A percentile compares a stretch with the other conserved stretches of the same genome.
phyloP scores from a whole-genome alignment of 768 basidiomycete species.

The Harrya chromipes region DNA sequence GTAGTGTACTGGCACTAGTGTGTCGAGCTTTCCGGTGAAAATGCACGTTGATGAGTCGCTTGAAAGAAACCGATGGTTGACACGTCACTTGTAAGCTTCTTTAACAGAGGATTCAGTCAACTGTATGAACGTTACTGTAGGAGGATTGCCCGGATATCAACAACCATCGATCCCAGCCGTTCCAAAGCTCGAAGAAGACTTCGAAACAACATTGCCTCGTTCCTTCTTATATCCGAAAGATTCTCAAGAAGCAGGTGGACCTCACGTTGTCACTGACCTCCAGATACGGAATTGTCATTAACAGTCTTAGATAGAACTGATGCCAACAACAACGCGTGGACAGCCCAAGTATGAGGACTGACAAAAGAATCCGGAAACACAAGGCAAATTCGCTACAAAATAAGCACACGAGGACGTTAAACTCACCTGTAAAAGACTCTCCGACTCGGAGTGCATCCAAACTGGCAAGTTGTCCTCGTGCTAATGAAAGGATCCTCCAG shows the following conservation, averaged over 20 bases:
- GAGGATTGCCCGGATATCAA: slow-evolving; percentile 44
- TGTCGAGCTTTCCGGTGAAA: slow-evolving; percentile 69
- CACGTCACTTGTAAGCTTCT: slow-evolving; percentile 70
- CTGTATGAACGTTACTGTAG: background rate
- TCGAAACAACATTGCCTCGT: slow-evolving; percentile 76
- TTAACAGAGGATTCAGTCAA: background rate
- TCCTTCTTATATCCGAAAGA: slow-evolving; percentile 69
- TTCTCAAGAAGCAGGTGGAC: slow-evolving; percentile 54
- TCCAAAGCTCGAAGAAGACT: slow-evolving; percentile 58
- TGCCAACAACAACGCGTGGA: slow-evolving; percentile 41
- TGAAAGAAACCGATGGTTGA: slow-evolving; percentile 54
- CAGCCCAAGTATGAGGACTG: slow-evolving; percentile 65
- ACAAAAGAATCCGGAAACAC: slow-evolving; percentile 69
- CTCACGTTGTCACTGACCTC: slow-evolving; percentile 36
- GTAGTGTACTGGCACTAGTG: too few relatives aligned
- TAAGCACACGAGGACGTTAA: slow-evolving; percentile 1
- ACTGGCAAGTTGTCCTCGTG: slow-evolving; percentile 52
- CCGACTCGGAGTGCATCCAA: slow-evolving; percentile 54
- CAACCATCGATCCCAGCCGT: slow-evolving; percentile 58
- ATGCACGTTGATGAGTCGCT: slow-evolving; percentile 33
- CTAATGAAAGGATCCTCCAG: slow-evolving; percentile 52
- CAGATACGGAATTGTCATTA: slow-evolving; percentile 18
- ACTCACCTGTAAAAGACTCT: slow-evolving; percentile 59
- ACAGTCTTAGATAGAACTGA: slow-evolving; percentile 43
- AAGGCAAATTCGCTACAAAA: slow-evolving; percentile 60